Evolutionary conservation across 2,329 filamentous ascomycete genomes (phyloP).

Genomic region (Epicoccum nigrum): DNA sequence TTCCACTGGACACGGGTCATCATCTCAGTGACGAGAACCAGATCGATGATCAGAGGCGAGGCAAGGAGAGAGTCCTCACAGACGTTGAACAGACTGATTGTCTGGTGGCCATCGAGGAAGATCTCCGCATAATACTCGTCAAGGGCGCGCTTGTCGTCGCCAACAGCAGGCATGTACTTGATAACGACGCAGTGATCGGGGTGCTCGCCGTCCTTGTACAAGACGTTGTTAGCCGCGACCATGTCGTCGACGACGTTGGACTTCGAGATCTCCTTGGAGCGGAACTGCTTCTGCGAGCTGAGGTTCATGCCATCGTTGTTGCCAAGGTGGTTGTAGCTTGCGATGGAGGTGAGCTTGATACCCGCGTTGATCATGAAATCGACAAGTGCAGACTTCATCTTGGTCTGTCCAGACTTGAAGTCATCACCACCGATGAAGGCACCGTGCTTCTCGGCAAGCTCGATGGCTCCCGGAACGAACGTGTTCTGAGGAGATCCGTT

Average conservation of each 20-base stretch:
- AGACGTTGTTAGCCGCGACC: conserved; percentile 91
- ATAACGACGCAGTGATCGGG: conserved; percentile 98
- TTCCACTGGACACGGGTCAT: conserved; percentile 99
- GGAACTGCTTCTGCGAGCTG: conserved; percentile 97
- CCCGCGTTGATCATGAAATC: conserved; percentile 98
- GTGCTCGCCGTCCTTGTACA: conserved; percentile 92
- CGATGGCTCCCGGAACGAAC: conserved; percentile 90
- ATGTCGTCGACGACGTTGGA: conserved; percentile 99
- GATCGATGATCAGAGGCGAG: conserved; percentile 94
- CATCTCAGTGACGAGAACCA: conserved; percentile 91
- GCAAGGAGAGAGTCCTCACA: conserved; percentile 98
- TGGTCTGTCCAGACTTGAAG: conserved; percentile 99
- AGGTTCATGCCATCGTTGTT: conserved; percentile 99
- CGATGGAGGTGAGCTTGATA: conserved; percentile 98
- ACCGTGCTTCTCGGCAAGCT: conserved; percentile 83
- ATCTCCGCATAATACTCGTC: conserved; percentile 99
- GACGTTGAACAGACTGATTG: conserved; percentile 97
- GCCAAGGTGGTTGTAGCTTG: conserved; percentile 98
- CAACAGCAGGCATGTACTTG: conserved; percentile 99
- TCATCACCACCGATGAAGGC: conserved; percentile 97
- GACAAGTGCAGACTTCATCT: conserved; percentile 99
- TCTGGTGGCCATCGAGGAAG: conserved; percentile 98
- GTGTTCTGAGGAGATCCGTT: conserved; percentile 99
- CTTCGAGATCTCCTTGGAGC: conserved; percentile 99
- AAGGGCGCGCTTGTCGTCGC: conserved; percentile 97